These are phyloP conservation scores for Paspalum notatum DNA, from an alignment of 176 grass and related monocot species.

Conservation along the genomic window DNA sequence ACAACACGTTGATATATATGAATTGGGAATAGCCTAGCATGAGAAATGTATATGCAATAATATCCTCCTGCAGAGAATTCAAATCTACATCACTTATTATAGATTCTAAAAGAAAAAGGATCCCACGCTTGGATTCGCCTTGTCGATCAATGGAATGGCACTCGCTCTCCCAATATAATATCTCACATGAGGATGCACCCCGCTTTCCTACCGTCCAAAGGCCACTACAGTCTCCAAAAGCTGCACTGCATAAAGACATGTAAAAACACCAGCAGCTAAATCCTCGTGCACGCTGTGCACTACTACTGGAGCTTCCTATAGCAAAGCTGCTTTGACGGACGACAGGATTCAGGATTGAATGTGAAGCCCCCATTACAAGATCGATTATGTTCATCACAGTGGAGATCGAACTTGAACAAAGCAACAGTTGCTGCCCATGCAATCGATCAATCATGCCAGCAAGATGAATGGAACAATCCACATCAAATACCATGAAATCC, in stretches of 20 bases:
- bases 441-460: background rate
- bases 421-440: background rate
- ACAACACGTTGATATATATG: too few relatives aligned
- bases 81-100: too few relatives aligned
- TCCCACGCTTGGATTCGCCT: conserved; percentile 7
- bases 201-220: conserved; percentile 26
- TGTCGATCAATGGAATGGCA: background rate
- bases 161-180: background rate
- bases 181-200: conserved; percentile 26
- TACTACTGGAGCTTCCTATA: background rate
- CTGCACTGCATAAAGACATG: conserved; percentile 33
- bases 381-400: conserved; percentile 16
- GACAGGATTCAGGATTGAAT: background rate
- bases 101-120: too few relatives aligned
- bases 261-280: conserved; percentile 34
- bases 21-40: too few relatives aligned
- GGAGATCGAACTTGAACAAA: background rate
- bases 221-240: conserved; percentile 32
- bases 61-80: too few relatives aligned
- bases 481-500: conserved; percentile 38
- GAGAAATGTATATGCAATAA: too few relatives aligned
- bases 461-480: conserved; percentile 27
- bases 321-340: too few relatives aligned
- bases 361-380: background rate
- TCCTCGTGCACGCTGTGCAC: background rate